Evolutionary conservation across 371 early-diverging fungal species (phyloP).

Genomic region (Mortierella sp.): DNA sequence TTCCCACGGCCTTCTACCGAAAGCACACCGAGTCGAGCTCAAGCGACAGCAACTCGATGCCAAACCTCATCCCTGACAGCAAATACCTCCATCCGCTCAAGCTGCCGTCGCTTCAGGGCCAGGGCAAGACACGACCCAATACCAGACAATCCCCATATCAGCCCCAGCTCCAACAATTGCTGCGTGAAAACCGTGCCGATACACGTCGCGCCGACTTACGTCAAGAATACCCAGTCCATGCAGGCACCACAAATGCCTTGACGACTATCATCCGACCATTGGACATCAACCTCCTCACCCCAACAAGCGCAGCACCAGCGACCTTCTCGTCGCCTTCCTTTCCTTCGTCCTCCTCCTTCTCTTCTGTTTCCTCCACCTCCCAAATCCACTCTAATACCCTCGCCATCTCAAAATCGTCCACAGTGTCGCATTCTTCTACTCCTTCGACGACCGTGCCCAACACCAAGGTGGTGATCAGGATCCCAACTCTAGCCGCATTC

Average conservation of each 20-base stretch:
- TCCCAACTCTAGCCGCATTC: constrained; percentile 6
- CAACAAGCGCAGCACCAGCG: constrained; percentile 23
- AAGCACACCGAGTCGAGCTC: constrained; percentile 36
- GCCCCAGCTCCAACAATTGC: constrained; percentile 5
- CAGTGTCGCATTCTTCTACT: not conserved
- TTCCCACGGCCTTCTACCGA: constrained; percentile 43
- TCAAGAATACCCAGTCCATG: constrained; percentile 1
- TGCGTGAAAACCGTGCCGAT: not conserved
- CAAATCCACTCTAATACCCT: not conserved
- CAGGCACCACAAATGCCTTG: not conserved
- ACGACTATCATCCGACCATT: constrained; percentile 9
- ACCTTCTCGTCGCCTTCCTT: constrained; percentile 16
- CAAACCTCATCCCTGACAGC: not conserved
- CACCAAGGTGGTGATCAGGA: not conserved
- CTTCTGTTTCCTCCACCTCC: constrained; percentile 9
- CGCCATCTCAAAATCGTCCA: not conserved
- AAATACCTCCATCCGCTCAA: not conserved
- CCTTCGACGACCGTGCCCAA: not conserved
- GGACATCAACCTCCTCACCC: constrained; percentile 19
- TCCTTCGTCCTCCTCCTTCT: constrained; percentile 13
- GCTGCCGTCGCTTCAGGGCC: not conserved
- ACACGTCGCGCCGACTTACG: not conserved
- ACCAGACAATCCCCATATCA: constrained; percentile 1
- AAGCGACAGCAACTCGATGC: constrained; percentile 9
- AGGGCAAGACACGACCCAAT: constrained; percentile 11